phyloP scores from a whole-genome alignment of 805 yeast species.

The Nematodospora valgi region DNA sequence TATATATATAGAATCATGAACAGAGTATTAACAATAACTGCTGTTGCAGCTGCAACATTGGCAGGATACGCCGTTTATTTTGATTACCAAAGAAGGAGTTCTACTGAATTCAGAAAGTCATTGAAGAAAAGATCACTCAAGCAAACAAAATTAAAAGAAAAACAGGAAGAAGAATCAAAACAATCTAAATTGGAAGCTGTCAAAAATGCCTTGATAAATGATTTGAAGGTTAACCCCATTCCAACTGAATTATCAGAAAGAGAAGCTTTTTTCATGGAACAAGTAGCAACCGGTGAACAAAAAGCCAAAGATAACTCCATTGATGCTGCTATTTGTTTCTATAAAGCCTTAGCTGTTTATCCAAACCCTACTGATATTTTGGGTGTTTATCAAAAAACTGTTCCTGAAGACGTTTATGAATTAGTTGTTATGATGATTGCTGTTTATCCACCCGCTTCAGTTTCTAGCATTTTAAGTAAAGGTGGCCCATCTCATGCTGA shows the following conservation, averaged over 20 bases:
- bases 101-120: slow-evolving; percentile 74
- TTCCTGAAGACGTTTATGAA: slow-evolving; percentile 80
- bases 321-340: slow-evolving; percentile 86
- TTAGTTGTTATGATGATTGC: slow-evolving; percentile 86
- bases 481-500: slow-evolving; percentile 30
- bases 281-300: slow-evolving; percentile 84
- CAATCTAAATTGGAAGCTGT: slow-evolving; percentile 59
- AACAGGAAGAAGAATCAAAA: slow-evolving; percentile 35
- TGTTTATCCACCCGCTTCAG: slow-evolving; percentile 79
- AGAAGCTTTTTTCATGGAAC: slow-evolving; percentile 77
- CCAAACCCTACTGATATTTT: slow-evolving; percentile 93
- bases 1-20: slow-evolving; percentile 8
- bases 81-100: slow-evolving; percentile 86
- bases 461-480: slow-evolving; percentile 54
- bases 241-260: slow-evolving; percentile 67
- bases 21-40: slow-evolving; percentile 25
- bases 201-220: slow-evolving; percentile 57
- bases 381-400: slow-evolving; percentile 83
- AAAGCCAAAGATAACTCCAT: slow-evolving; percentile 61
- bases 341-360: slow-evolving; percentile 88
- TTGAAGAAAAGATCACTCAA: slow-evolving; percentile 62
- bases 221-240: slow-evolving; percentile 68
- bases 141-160: slow-evolving; percentile 43
- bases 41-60: slow-evolving; percentile 50
- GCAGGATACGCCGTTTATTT: slow-evolving; percentile 83